Conservation (phyloP, 306 rosid species). For the Aeschynomene evenia region DNA sequence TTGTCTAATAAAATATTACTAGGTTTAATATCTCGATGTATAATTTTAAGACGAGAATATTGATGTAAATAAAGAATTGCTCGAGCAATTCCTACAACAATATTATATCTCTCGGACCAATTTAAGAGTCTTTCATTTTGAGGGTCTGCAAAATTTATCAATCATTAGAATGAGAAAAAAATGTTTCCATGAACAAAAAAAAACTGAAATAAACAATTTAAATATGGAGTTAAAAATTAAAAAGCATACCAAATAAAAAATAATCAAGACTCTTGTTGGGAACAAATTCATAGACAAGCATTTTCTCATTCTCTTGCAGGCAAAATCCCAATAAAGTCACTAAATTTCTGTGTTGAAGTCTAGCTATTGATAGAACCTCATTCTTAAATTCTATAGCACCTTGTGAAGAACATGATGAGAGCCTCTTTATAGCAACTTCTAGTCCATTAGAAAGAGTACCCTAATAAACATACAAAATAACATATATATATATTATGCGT, state of each 20-base stretch:
- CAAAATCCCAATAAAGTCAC: conserved; percentile 14
- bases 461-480: background rate
- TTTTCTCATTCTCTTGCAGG: background rate
- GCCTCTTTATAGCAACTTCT: background rate
- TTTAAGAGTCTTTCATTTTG: conserved; percentile 3
- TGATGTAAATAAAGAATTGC: conserved; percentile 48
- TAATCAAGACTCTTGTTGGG: conserved; percentile 7
- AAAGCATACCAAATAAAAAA: conserved; percentile 1
- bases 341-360: conserved; percentile 6
- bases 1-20: conserved; percentile 41
- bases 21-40: conserved; percentile 47
- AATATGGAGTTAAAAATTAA: background rate
- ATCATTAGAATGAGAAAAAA: background rate
- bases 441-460: background rate
- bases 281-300: conserved; percentile 9
- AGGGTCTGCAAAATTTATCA: background rate
- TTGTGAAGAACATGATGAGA: background rate
- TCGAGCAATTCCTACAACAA: conserved; percentile 35
- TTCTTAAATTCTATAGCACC: background rate
- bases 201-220: background rate
- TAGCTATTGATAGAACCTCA: background rate
- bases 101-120: conserved; percentile 33
- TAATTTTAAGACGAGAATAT: conserved; percentile 38
- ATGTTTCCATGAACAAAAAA: too few species aligned
- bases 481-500: too few species aligned